Conservation (phyloP, 2,329 filamentous ascomycete genomes). For the Cladosporium cucumerinum region DNA sequence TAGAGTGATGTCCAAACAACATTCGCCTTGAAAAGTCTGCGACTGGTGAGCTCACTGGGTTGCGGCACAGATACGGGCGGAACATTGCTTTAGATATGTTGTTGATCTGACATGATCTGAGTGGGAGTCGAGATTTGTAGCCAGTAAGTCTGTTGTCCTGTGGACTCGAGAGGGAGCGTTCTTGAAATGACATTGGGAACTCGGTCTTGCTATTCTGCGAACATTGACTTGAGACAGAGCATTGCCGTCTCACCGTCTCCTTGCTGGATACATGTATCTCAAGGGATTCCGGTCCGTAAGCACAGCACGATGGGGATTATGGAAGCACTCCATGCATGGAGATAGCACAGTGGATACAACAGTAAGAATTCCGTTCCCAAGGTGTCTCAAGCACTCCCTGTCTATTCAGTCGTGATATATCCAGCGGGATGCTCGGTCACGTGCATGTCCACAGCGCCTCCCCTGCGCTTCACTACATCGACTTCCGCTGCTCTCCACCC, state of each 20-base stretch:
- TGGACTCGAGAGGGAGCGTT: neutral
- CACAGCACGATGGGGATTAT: neutral
- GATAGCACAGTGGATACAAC: neutral
- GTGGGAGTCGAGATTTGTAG: neutral
- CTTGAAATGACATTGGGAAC: too few relatives aligned
- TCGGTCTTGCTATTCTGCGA: neutral
- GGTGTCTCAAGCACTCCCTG: neutral
- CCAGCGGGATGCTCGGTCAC: neutral
- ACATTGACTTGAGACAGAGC: neutral
- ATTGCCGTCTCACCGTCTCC: neutral
- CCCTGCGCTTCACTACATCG: neutral
- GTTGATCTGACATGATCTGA: neutral
- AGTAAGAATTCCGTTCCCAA: neutral
- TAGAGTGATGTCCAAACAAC: conserved; percentile 25
- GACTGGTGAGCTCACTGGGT: conserved; percentile 55
- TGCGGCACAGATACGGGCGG: conserved; percentile 67
- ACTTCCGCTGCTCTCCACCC: neutral
- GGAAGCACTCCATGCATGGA: neutral
- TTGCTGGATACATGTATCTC: neutral
- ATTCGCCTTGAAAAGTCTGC: conserved; percentile 57
- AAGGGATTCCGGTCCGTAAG: neutral
- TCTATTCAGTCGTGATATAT: neutral
- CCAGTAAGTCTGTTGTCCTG: neutral
- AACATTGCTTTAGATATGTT: conserved; percentile 41
- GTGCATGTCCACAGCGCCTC: neutral